Base-by-base conservation (phyloP, 768 basidiomycete species). In the Roridomyces roridus region DNA sequence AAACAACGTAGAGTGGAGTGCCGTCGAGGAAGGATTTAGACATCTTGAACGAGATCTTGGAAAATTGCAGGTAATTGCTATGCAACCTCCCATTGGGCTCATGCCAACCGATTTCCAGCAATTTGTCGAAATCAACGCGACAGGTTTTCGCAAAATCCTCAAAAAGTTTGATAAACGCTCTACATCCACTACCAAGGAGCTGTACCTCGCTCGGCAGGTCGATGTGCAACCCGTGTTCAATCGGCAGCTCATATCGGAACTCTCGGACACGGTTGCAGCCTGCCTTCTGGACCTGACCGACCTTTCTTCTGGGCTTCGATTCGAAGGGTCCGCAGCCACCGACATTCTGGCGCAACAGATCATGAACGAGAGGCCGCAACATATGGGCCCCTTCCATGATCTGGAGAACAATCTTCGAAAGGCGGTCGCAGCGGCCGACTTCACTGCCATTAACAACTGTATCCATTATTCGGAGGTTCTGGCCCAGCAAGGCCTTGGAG, bases 171-270 rank as follows among this genome's bases (percentile, higher is more conserved):
- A 98, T 74, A 99, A 98, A 74, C 85, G 94, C 43, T 94, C 94
- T 34, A 97, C 88, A 39, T 94, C 92, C 2, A 87, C 89, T 20
- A 98, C 92, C n/a, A 98, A 95, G 69, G 97, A 99, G 68, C 81
- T 98, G 5, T 98, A 98, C 73, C 85, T 99, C 18, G 85, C 92
- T 42, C 86, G 97, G 26, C 97, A 98, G 70, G 96, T 99, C 2
- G 97, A 99, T 63, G 92, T 98, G n/a, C 97, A 98, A 66, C 97
- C 96, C 1, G 94, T 96, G 39, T 98, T 98, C 75, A 96, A 98
- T 68, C 80, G 96, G 74, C 94, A 96, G 88, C 90, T 98, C 68
- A 95, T 99, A 51, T 92, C 96, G 51, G 94, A 97, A 70, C 80
- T 99, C 37, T 90, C 95, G 23, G 95, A 99, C 67, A 93, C 91